Base-by-base conservation (phyloP, 495 filamentous ascomycete genomes). In the Xylaria cubensis region DNA sequence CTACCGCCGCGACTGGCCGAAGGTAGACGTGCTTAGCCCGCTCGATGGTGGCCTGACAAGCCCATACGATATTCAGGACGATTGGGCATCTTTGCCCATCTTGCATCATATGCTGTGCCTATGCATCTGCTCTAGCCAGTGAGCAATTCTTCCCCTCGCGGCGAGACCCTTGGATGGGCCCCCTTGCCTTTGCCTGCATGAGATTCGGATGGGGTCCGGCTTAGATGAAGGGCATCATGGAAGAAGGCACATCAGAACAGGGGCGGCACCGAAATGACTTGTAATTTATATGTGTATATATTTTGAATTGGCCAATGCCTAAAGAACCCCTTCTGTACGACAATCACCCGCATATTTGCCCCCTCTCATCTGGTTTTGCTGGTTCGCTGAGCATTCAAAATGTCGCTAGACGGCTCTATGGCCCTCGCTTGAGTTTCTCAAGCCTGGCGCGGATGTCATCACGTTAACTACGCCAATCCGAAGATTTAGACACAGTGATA, bases 11-110 rank as follows among this genome's bases (percentile, higher is more conserved):
- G 26, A 12, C 42, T 70, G 67, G 67, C 67, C 67, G 67, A 70
- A 4, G 67, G 56, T 70, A 70, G 56, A 69, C 67, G 67, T 48
- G 53, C 56, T 32, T 70, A 70, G 44, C 67, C 67, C 56, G 67
- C 3, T 21, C 39, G 55, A 29, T 26, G 19, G 42, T 62, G 67
- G 55, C 44, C 67, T 61, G 67, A 61, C 53, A 44, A 29, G 36
- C 21, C 56, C 61, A 51, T 56, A 50, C 65, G 32, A 61, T 39
- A 10, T 51, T n/a, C 50, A 68, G 39, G 51, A 48, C 67, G 41
- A 46, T 69, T 69, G 50, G 67, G 65, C 65, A 56, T 55, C 65
- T 55, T 29, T 56, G 32, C 19, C 50, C 48, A 41, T 56, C 50
- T 56, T n/a, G 50, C 65, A 67, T 56, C 65, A 36, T 65, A 48